Evolutionary conservation across 208 protist species (phyloP).

Genomic region (Acanthamoeba quina): DNA sequence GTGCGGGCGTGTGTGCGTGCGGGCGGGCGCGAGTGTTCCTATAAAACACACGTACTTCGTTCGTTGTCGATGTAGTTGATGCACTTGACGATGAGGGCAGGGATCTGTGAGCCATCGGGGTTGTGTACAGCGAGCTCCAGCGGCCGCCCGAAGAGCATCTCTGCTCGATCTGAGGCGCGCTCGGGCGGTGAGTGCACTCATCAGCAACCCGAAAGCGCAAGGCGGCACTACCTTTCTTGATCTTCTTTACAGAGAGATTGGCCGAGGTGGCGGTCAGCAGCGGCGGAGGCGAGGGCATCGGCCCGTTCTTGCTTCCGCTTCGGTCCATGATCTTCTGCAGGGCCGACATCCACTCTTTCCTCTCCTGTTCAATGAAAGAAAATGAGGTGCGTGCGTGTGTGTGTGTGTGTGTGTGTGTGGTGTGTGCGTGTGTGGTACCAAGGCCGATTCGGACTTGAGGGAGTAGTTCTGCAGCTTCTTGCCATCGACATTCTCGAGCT

Average conservation of each 20-base stretch:
- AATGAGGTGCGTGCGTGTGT: too few relatives aligned
- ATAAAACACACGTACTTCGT: neutral
- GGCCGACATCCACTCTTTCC: constrained; percentile 46
- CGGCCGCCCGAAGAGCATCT: constrained; percentile 59
- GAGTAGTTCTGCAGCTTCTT: constrained; percentile 63
- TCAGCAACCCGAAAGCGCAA: neutral
- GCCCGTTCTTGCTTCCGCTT: constrained; percentile 20
- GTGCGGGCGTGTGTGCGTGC: neutral
- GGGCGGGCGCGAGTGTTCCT: too few relatives aligned
- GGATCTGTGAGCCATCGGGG: constrained; percentile 68
- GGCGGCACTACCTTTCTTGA: neutral
- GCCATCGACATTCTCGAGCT: neutral
- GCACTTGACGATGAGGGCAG: constrained; percentile 65
- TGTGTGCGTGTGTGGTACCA: neutral
- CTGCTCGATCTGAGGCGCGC: neutral
- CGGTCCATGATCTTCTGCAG: constrained; percentile 41
- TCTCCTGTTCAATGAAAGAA: neutral
- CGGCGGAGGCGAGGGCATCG: constrained; percentile 47
- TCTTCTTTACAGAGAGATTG: neutral
- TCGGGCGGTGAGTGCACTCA: neutral
- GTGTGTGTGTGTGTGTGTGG: neutral
- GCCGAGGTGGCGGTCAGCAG: neutral
- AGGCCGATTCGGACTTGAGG: constrained; percentile 15
- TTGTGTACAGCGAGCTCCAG: constrained; percentile 57
- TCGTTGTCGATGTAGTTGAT: constrained; percentile 66